Percentiles rank a stretch among this genome's conserved stretches.
These are phyloP conservation scores for Geotrichum klebahnii DNA, from an alignment of 1,139 yeast genomes.

Conservation along the genomic window DNA sequence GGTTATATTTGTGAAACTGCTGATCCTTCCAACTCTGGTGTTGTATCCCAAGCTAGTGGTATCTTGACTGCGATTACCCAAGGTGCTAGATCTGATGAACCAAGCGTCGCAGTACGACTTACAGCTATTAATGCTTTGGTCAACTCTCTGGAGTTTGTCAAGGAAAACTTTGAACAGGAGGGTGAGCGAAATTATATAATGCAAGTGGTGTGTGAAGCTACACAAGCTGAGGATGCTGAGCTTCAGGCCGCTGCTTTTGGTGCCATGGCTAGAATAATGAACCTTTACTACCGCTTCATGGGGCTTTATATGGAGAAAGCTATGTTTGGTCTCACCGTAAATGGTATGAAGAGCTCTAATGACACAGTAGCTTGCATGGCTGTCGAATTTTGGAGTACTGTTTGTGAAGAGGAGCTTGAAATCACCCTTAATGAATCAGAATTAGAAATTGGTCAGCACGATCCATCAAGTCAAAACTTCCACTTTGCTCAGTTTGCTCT, in stretches of 20 bases:
- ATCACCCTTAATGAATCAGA: conserved; percentile 67
- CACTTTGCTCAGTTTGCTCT: conserved; percentile 84
- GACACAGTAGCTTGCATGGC: conserved; percentile 97
- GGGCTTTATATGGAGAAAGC: conserved; percentile 96
- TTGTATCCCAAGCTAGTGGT: conserved; percentile 82
- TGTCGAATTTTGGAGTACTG: conserved; percentile 96
- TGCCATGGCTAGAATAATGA: conserved; percentile 89
- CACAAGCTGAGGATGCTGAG: conserved; percentile 78
- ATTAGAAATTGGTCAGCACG: conserved; percentile 38
- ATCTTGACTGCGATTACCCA: conserved; percentile 92
- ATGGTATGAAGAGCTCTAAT: conserved; percentile 84
- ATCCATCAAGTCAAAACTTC: conserved; percentile 37
- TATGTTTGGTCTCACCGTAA: conserved; percentile 78
- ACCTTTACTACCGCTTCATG: conserved; percentile 83
- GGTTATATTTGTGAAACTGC: conserved; percentile 96
- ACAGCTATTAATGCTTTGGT: conserved; percentile 91
- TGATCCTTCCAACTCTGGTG: conserved; percentile 76
- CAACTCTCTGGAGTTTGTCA: conserved; percentile 84
- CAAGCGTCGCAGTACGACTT: conserved; percentile 67
- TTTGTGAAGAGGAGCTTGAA: conserved; percentile 92
- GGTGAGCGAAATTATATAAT: conserved; percentile 94
- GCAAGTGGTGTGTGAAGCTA: conserved; percentile 98
- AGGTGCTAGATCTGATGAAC: conserved; percentile 85
- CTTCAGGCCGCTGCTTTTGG: conserved; percentile 95
- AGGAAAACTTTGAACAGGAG: conserved; percentile 81